Evolutionary conservation across 345 rosid species (phyloP).

Genomic region (Alliaria petiolata): DNA sequence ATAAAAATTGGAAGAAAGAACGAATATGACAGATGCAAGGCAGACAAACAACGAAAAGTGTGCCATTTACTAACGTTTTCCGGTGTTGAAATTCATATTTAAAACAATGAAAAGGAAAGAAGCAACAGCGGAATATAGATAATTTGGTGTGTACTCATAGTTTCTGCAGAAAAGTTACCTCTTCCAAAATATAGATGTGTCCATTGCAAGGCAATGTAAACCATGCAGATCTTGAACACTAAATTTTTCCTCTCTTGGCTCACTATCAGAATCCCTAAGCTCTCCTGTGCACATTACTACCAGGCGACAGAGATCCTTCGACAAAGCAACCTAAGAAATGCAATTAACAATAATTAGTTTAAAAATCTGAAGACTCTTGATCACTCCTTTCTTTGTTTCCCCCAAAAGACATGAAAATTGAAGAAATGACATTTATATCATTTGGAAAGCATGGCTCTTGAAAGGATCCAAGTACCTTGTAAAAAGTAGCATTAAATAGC

Average conservation of each 20-base stretch:
- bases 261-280: slow-evolving; percentile 44
- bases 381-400: not conserved
- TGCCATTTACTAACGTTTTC: not conserved
- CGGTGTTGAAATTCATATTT: not conserved
- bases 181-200: slow-evolving; percentile 78
- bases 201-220: slow-evolving; percentile 65
- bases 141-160: not conserved
- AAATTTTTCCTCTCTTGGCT: slow-evolving; percentile 33
- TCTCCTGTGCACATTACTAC: slow-evolving; percentile 79
- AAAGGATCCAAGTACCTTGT: slow-evolving; percentile 46
- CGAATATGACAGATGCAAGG: not conserved
- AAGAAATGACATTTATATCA: not conserved
- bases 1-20: not conserved
- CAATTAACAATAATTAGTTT: slow-evolving; percentile 1
- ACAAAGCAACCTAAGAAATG: slow-evolving; percentile 67
- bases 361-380: not conserved
- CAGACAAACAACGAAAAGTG: not conserved
- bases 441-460: slow-evolving; percentile 6
- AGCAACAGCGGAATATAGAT: not conserved
- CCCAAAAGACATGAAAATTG: not conserved
- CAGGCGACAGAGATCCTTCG: slow-evolving; percentile 83
- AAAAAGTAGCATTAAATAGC: slow-evolving; percentile 54
- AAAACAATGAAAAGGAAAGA: not conserved
- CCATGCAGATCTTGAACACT: slow-evolving; percentile 46
- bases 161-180: slow-evolving; percentile 48